These are phyloP conservation scores for Trichoderma endophyticum DNA, from an alignment of 2,329 filamentous ascomycete species.

Conservation along the genomic window DNA sequence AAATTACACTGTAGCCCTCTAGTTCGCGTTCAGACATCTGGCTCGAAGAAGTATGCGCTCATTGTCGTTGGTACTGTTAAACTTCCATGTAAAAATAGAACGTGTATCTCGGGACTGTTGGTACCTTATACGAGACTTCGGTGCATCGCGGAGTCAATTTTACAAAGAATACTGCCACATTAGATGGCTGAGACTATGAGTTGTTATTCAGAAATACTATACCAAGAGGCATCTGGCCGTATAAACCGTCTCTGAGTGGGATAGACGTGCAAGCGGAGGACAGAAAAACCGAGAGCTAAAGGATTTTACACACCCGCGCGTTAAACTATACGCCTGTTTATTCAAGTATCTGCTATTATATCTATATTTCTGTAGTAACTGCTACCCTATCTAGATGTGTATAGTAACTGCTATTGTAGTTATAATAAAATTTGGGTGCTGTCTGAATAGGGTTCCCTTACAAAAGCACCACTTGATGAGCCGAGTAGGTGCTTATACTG, in stretches of 20 bases:
- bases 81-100: not conserved
- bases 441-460: no score
- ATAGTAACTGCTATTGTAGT: no score
- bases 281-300: no score
- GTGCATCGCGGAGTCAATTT: not conserved
- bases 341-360: no score
- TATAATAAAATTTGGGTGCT: no score
- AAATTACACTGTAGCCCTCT: not conserved
- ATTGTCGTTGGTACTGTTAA: not conserved
- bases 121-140: not conserved
- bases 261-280: not conserved
- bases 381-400: no score
- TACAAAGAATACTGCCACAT: not conserved
- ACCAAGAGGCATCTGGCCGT: not conserved
- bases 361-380: no score
- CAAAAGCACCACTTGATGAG: no score
- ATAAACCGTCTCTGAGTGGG: not conserved
- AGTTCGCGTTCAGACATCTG: not conserved
- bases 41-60: not conserved
- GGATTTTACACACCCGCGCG: no score
- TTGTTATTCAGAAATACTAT: not conserved
- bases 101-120: not conserved
- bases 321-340: no score
- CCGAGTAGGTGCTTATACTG: no score
- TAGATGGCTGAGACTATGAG: not conserved